Evolutionary conservation across 2,329 filamentous ascomycete species (phyloP).

Genomic region (Aaosphaeria arxii): DNA sequence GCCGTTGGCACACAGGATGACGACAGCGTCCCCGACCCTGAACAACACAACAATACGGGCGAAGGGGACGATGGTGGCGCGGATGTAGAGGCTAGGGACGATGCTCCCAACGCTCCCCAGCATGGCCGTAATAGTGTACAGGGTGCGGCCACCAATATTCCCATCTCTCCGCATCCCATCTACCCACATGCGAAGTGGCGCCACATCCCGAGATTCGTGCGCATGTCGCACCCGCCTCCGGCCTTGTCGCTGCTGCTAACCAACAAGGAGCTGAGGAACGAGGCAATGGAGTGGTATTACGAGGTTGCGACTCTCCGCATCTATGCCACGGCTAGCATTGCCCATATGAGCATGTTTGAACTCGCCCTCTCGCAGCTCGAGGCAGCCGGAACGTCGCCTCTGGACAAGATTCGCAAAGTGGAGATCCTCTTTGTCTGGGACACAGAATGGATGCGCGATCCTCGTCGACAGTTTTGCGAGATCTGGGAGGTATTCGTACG

Average conservation of each 20-base stretch:
- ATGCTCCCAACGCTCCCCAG: too few species aligned
- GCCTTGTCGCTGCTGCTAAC: constrained; percentile 25
- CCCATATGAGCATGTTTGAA: constrained; percentile 32
- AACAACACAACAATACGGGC: too few species aligned
- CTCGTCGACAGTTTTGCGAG: constrained; percentile 7
- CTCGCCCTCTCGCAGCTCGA: constrained; percentile 23
- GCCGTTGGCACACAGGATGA: too few species aligned
- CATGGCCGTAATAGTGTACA: too few species aligned
- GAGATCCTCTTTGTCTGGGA: constrained; percentile 33
- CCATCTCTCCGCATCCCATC: too few species aligned
- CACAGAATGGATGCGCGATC: constrained; percentile 26
- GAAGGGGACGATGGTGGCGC: too few species aligned
- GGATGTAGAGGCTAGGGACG: too few species aligned
- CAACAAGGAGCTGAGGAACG: constrained; percentile 24
- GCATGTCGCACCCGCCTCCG: constrained; percentile 27
- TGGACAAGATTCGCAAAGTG: constrained; percentile 32
- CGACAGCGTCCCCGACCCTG: too few species aligned
- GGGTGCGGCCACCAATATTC: too few species aligned
- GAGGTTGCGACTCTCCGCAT: constrained; percentile 25
- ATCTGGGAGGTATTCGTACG: constrained; percentile 26
- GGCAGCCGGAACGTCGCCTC: constrained; percentile 28
- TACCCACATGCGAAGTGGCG: constrained; percentile 23
- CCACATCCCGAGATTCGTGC: constrained; percentile 32
- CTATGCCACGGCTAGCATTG: constrained; percentile 31
- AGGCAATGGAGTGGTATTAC: constrained; percentile 34